phyloP scores from a whole-genome alignment of 1,284 basidiomycete species.

The Cutaneotrichosporon cutaneum region DNA sequence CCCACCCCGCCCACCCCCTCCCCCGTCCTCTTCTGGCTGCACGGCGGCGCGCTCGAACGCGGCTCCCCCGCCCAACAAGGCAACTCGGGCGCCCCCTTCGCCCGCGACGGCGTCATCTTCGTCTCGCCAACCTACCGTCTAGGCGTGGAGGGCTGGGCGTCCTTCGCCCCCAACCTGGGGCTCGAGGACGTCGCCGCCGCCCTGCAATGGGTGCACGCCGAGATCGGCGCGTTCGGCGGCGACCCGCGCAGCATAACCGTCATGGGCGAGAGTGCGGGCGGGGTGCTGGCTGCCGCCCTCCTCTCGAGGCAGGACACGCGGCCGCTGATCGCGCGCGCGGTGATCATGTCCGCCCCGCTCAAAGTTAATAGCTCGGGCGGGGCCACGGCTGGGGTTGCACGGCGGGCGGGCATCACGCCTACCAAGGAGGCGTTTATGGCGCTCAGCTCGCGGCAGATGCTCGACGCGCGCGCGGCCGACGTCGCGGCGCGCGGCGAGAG shows the following conservation, averaged over 20 bases:
- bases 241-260: slow-evolving; percentile 52
- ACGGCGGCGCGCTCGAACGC: slow-evolving; percentile 29
- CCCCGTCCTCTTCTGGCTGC: slow-evolving; percentile 23
- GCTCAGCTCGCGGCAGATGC: neutral
- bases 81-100: slow-evolving; percentile 1
- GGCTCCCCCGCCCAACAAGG: neutral
- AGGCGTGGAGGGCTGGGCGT: slow-evolving; percentile 55
- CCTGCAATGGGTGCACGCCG: slow-evolving; percentile 56
- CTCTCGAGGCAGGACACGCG: neutral
- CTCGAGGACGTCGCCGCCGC: slow-evolving; percentile 54
- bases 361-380: neutral
- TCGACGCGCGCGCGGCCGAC: neutral
- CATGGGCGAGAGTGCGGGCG: slow-evolving; percentile 51
- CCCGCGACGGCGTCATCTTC: slow-evolving; percentile 39
- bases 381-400: neutral
- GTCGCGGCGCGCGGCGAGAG: neutral
- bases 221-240: slow-evolving; percentile 57
- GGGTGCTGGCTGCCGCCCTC: neutral
- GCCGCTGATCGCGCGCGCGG: neutral
- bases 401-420: no score
- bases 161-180: slow-evolving; percentile 49
- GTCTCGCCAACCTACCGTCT: slow-evolving; percentile 56
- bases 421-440: neutral
- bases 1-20: neutral
- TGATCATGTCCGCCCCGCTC: slow-evolving; percentile 5